phyloP scores from a whole-genome alignment of 2,329 filamentous ascomycete species.

The Ophiognomonia clavigignenti-juglandacearum region DNA sequence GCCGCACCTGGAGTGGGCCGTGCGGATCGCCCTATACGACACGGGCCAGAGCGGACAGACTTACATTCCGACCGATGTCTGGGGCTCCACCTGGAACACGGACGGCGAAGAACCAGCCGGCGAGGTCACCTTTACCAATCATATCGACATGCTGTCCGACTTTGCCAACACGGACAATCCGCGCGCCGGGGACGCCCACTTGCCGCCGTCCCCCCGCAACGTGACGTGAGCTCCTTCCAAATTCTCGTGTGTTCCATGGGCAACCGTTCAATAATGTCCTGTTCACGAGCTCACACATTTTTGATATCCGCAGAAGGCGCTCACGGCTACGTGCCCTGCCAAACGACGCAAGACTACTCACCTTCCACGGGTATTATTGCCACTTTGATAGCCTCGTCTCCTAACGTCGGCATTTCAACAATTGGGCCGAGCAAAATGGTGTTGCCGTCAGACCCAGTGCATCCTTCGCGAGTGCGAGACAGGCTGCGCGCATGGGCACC shows the following conservation, averaged over 20 bases:
- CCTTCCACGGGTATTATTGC: constrained; percentile 1
- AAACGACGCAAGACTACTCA: constrained; percentile 3
- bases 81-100: constrained; percentile 48
- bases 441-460: too few relatives aligned
- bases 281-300: constrained; percentile 7
- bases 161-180: constrained; percentile 24
- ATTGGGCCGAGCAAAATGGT: neutral
- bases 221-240: constrained; percentile 15
- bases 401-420: neutral
- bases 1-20: constrained; percentile 57
- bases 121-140: constrained; percentile 31
- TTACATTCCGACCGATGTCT: constrained; percentile 50
- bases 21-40: constrained; percentile 55
- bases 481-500: too few relatives aligned
- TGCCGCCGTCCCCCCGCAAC: constrained; percentile 7
- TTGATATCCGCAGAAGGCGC: too few relatives aligned
- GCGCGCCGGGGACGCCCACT: neutral
- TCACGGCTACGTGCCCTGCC: neutral
- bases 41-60: constrained; percentile 37
- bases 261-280: neutral
- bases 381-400: neutral
- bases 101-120: constrained; percentile 31
- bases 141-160: constrained; percentile 42
- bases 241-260: neutral
- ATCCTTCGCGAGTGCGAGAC: too few relatives aligned